Percentiles rank a stretch among this genome's conserved stretches.
Conservation (phyloP, 345 rosid genomes). For the Salix exigua region DNA sequence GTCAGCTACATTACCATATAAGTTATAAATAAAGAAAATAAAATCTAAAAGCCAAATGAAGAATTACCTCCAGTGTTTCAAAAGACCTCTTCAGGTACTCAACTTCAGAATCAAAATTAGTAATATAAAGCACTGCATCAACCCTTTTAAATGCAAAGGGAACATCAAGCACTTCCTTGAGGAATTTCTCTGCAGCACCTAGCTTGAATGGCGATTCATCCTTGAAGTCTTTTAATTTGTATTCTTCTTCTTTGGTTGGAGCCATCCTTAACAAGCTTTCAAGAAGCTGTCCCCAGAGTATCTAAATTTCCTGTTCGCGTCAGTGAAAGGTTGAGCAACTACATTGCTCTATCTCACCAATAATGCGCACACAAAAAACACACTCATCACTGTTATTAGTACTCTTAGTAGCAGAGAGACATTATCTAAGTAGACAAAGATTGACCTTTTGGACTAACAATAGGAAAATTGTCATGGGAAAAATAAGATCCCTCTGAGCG, state of each 20-base stretch:
- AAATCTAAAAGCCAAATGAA: background rate
- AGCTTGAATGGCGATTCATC: constrained; percentile 71
- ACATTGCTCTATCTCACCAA: background rate
- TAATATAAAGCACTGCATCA: constrained; percentile 83
- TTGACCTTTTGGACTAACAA: background rate
- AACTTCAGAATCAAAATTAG: constrained; percentile 77
- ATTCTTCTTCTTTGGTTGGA: constrained; percentile 85
- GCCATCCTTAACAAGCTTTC: constrained; percentile 94
- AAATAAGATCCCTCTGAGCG: background rate
- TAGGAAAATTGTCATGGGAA: background rate
- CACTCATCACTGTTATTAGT: background rate
- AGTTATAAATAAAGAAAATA: background rate
- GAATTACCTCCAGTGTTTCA: constrained; percentile 65
- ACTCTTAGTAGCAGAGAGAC: background rate
- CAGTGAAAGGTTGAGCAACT: background rate
- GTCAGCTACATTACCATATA: background rate
- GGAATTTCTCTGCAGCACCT: constrained; percentile 93
- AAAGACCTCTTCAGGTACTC: constrained; percentile 79
- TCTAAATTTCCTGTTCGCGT: constrained; percentile 67
- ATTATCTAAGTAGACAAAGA: background rate
- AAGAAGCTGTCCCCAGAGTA: constrained; percentile 74
- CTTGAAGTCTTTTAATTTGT: constrained; percentile 67
- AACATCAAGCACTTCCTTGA: constrained; percentile 68
- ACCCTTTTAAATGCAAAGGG: constrained; percentile 90
- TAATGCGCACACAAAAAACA: background rate